Evolutionary conservation across 805 yeast genomes (phyloP).

Genomic region (Starmerella scarabaei): DNA sequence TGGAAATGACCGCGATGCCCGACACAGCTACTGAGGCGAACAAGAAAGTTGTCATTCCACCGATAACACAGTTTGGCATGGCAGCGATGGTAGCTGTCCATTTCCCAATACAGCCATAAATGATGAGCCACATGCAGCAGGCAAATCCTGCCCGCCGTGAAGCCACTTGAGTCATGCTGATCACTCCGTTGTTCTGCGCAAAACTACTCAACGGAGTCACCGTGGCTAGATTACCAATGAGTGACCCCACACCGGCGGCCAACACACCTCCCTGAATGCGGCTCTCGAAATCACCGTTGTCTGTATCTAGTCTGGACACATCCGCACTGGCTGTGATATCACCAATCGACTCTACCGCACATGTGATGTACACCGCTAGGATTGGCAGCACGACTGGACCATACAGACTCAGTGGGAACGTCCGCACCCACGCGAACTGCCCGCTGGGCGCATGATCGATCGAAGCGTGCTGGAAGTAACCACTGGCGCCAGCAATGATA

Average conservation of each 20-base stretch:
- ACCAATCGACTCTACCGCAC: conserved; percentile 90
- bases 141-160: conserved; percentile 69
- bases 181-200: conserved; percentile 93
- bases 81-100: conserved; percentile 82
- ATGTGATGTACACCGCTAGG: conserved; percentile 65
- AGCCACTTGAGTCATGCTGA: conserved; percentile 84
- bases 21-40: conserved; percentile 68
- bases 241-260: conserved; percentile 76
- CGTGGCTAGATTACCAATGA: conserved; percentile 64
- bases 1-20: conserved; percentile 52
- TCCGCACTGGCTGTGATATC: conserved; percentile 91
- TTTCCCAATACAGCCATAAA: conserved; percentile 81
- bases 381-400: conserved; percentile 81
- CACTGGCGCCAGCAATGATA: conserved; percentile 83
- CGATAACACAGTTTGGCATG: conserved; percentile 66
- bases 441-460: conserved; percentile 67
- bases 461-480: conserved; percentile 49
- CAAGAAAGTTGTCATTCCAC: conserved; percentile 76
- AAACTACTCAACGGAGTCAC: conserved; percentile 84
- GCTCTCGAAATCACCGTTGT: conserved; percentile 68
- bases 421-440: conserved; percentile 78
- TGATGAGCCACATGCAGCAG: conserved; percentile 62
- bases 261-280: conserved; percentile 87
- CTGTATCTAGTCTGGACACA: conserved; percentile 73
- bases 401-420: conserved; percentile 61